Evolutionary conservation across 2,329 filamentous ascomycete genomes (phyloP).

Genomic region (Aspergillus tamarii): DNA sequence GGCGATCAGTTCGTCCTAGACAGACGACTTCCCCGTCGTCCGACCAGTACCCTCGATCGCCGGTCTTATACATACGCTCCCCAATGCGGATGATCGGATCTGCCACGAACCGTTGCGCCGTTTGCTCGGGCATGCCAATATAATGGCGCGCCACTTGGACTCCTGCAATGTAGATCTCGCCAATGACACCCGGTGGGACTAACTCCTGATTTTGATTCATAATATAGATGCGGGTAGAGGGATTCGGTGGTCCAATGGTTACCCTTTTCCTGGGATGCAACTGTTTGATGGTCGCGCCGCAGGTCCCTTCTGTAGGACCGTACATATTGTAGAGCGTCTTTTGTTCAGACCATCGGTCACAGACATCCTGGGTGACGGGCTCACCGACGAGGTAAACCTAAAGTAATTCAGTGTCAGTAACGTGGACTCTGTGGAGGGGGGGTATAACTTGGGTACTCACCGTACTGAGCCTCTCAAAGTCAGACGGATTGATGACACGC

Average conservation of each 20-base stretch:
- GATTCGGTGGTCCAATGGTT: conserved; percentile 42
- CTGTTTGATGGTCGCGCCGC: conserved; percentile 40
- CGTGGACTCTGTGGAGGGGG: background rate
- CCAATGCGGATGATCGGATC: conserved; percentile 29
- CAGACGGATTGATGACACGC: conserved; percentile 31
- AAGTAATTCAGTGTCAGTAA: background rate
- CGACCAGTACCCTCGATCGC: conserved; percentile 41
- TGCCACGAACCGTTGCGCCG: conserved; percentile 32
- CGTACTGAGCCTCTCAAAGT: conserved; percentile 35
- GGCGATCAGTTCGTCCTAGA: conserved; percentile 47
- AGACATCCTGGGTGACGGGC: conserved; percentile 36
- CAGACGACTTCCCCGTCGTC: conserved; percentile 42
- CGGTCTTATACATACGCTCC: conserved; percentile 46
- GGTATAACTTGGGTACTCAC: background rate
- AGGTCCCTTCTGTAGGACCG: conserved; percentile 48
- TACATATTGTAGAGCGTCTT: conserved; percentile 47
- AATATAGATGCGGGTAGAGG: conserved; percentile 46
- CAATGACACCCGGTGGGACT: conserved; percentile 39
- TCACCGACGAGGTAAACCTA: conserved; percentile 45
- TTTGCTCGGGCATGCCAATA: conserved; percentile 30
- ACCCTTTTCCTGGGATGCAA: conserved; percentile 32
- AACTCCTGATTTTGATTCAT: conserved; percentile 39
- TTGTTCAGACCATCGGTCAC: conserved; percentile 36
- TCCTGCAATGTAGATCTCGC: conserved; percentile 49
- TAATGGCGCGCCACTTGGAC: conserved; percentile 50